A percentile compares a stretch with the other conserved stretches of the same genome.
Conservation (phyloP, 2,329 filamentous ascomycete species). For the Zymoseptoria ardabiliae region DNA sequence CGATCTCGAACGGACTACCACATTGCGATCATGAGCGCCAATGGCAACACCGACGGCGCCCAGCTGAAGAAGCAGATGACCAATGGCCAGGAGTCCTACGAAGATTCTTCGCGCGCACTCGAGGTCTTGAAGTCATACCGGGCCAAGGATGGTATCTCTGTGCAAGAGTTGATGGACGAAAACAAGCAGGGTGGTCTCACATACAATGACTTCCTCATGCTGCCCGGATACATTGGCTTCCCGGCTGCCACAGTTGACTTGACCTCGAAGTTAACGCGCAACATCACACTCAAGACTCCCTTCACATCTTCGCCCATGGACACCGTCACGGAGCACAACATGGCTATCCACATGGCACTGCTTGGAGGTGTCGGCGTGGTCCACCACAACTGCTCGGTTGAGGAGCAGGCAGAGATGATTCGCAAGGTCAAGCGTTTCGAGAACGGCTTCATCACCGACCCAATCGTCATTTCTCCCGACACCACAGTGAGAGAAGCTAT, state of each 20-base stretch:
- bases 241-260: constrained; percentile 80
- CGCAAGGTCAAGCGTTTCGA: constrained; percentile 98
- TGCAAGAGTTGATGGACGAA: constrained; percentile 82
- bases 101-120: constrained; percentile 47
- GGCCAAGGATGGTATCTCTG: constrained; percentile 75
- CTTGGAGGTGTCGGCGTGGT: constrained; percentile 88
- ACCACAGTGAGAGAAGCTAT: constrained; percentile 89
- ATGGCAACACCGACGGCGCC: constrained; percentile 38
- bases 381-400: constrained; percentile 98
- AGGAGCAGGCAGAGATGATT: constrained; percentile 97
- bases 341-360: constrained; percentile 95
- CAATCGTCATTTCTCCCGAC: constrained; percentile 78
- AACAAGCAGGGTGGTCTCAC: constrained; percentile 79
- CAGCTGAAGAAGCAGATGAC: constrained; percentile 17
- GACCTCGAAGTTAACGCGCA: constrained; percentile 89
- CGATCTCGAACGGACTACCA: constrained; percentile 26
- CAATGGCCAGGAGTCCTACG: constrained; percentile 13
- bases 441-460: constrained; percentile 97
- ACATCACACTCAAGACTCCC: constrained; percentile 90
- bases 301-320: constrained; percentile 99
- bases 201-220: constrained; percentile 95
- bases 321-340: constrained; percentile 97
- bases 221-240: constrained; percentile 98
- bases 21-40: constrained; percentile 68
- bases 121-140: constrained; percentile 72